phyloP scores from a whole-genome alignment of 164 flowering plant species.

The Malania oleifera region DNA sequence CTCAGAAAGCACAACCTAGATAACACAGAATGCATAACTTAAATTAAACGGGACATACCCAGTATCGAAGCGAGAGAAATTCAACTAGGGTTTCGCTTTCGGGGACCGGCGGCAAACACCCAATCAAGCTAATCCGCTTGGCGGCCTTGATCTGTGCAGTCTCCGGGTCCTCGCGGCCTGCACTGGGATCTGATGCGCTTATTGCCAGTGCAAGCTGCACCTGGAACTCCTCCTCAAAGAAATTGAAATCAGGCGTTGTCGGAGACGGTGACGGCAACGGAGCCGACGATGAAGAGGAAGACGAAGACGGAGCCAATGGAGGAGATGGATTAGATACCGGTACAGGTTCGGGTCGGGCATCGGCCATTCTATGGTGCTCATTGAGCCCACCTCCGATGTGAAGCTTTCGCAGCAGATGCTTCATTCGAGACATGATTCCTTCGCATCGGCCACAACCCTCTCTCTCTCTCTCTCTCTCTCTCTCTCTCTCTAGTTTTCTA shows the following conservation, averaged over 20 bases:
- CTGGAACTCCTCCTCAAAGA: constrained; percentile 93
- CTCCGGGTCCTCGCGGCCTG: constrained; percentile 51
- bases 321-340: constrained; percentile 17
- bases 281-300: constrained; percentile 25
- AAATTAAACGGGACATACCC: constrained; percentile 40
- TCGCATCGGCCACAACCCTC: constrained; percentile 11
- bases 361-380: constrained; percentile 35
- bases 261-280: constrained; percentile 6
- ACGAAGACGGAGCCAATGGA: constrained; percentile 5
- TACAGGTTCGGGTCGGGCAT: constrained; percentile 19
- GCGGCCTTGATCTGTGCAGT: constrained; percentile 92
- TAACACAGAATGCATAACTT: not conserved
- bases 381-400: constrained; percentile 58
- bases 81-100: constrained; percentile 40
- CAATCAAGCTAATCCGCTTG: constrained; percentile 68
- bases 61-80: constrained; percentile 72
- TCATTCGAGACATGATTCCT: constrained; percentile 77
- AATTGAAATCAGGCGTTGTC: constrained; percentile 35
- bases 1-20: not conserved
- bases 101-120: constrained; percentile 41
- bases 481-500: not conserved
- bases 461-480: constrained; percentile 2
- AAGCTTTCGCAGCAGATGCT: constrained; percentile 75
- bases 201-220: constrained; percentile 92
- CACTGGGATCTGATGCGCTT: constrained; percentile 81